phyloP scores from a whole-genome alignment of 73 alveolate species.

The Urostyla sp. region DNA sequence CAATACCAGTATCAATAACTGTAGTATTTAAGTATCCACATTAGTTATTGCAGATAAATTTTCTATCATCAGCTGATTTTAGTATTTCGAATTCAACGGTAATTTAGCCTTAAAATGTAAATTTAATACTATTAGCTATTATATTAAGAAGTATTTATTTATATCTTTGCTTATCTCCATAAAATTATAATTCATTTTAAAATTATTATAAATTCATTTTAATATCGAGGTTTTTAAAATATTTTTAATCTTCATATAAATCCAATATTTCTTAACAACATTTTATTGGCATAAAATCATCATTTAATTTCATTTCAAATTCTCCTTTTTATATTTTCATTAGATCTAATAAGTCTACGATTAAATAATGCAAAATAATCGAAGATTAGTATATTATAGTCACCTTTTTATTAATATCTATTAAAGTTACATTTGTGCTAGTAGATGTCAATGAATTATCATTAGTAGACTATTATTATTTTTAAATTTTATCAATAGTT shows the following conservation, averaged over 20 bases:
- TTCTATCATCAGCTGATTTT: too few relatives aligned
- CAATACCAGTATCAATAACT: constrained; percentile 22
- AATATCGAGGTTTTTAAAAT: not conserved
- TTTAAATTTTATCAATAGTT: not conserved
- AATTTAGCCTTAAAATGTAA: constrained; percentile 15
- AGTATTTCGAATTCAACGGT: too few relatives aligned
- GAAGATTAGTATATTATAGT: constrained; percentile 15
- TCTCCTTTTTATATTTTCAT: constrained; percentile 1
- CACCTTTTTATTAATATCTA: not conserved
- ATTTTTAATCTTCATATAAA: constrained; percentile 1
- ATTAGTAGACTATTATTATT: not conserved
- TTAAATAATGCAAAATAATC: constrained; percentile 7
- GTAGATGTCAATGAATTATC: not conserved
- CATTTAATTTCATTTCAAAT: not conserved
- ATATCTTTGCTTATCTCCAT: not conserved
- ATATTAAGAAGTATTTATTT: constrained; percentile 6
- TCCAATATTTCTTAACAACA: constrained; percentile 22
- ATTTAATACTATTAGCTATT: constrained; percentile 22
- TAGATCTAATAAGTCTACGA: constrained; percentile 16
- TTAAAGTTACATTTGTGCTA: not conserved
- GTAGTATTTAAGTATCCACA: constrained; percentile 18
- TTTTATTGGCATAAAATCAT: not conserved
- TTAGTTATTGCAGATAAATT: not conserved
- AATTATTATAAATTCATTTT: too few relatives aligned
- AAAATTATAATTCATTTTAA: not conserved